These are phyloP conservation scores for Acacia melanoxylon DNA, from an alignment of 306 rosid species.

Conservation along the genomic window DNA sequence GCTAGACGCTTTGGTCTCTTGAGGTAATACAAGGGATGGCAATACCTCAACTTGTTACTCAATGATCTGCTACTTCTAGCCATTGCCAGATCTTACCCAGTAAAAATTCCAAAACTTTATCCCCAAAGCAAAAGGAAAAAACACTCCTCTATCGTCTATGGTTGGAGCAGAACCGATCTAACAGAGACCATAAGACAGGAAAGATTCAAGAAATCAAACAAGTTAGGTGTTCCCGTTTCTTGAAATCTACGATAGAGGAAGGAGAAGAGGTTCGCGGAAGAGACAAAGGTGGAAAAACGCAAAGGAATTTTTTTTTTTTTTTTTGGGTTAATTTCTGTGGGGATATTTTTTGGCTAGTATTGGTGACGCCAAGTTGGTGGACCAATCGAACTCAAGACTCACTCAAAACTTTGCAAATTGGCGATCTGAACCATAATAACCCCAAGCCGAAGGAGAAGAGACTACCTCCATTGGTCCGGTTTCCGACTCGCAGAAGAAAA, in stretches of 20 bases:
- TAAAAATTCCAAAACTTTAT: slow-evolving; percentile 2
- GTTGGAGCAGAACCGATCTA: slow-evolving; percentile 14
- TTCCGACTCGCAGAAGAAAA: background rate
- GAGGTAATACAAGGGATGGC: slow-evolving; percentile 78
- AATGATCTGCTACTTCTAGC: slow-evolving; percentile 74
- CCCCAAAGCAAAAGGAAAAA: background rate
- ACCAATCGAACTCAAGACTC: background rate
- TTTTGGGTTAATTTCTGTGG: background rate
- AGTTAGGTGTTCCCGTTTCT: background rate
- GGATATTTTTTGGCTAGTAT: background rate
- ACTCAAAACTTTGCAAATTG: background rate
- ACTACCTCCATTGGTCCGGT: background rate
- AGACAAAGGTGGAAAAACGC: background rate
- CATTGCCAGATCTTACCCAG: slow-evolving; percentile 39
- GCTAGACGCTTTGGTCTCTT: slow-evolving; percentile 91
- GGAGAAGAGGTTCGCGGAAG: background rate
- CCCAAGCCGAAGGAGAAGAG: background rate
- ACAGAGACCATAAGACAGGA: background rate
- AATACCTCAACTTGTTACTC: slow-evolving; percentile 61
- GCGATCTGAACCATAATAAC: background rate
- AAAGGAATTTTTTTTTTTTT: background rate
- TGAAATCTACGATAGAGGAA: slow-evolving; percentile 1
- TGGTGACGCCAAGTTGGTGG: background rate
- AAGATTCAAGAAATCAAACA: background rate
- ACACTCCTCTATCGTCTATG: background rate